phyloP scores from a whole-genome alignment of 177 flowering plant genomes.

The Vitis hybrid region DNA sequence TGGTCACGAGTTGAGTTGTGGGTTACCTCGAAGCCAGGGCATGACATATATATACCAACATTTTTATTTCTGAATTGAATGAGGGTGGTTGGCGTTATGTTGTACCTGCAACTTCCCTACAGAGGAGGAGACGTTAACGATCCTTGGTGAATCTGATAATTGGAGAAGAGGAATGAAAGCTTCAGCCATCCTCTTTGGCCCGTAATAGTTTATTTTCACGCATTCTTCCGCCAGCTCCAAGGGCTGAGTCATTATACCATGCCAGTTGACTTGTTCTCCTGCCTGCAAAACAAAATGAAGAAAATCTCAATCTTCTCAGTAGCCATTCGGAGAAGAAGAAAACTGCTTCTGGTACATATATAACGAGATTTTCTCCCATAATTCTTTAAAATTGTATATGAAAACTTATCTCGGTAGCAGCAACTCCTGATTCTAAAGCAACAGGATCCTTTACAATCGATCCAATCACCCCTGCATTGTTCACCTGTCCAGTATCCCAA shows the following conservation, averaged over 20 bases:
- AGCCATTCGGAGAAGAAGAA: too few species aligned
- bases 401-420: constrained; percentile 5
- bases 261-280: constrained; percentile 15
- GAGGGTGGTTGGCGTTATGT: not conserved
- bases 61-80: not conserved
- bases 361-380: too few species aligned
- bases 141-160: constrained; percentile 31
- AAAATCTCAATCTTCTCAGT: not conserved
- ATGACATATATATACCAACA: too few species aligned
- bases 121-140: constrained; percentile 33
- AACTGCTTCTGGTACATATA: too few species aligned
- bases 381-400: not conserved
- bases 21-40: too few species aligned
- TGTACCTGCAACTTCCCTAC: constrained; percentile 27
- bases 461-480: constrained; percentile 52
- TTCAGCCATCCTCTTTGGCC: constrained; percentile 28
- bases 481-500: constrained; percentile 32
- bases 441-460: constrained; percentile 11
- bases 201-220: constrained; percentile 37
- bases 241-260: constrained; percentile 4
- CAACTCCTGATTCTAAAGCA: constrained; percentile 17
- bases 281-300: constrained; percentile 7
- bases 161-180: constrained; percentile 38
- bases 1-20: too few species aligned
- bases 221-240: constrained; percentile 31